Base-by-base conservation (phyloP, 179 eudicot genomes). In the Actinidia arguta region DNA sequence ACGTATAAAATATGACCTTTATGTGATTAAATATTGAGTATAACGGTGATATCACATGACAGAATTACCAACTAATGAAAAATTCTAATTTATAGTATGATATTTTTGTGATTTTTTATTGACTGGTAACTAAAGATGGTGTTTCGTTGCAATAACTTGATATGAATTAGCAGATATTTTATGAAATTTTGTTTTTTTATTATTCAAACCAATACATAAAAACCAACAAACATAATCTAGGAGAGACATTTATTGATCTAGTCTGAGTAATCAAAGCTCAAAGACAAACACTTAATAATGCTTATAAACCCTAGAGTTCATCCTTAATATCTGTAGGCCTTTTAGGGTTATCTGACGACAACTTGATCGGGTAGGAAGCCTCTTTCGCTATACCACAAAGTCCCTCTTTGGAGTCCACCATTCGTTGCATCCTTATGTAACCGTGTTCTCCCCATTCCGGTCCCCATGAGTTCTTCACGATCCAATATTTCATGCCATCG, bases 381-480 rank as follows among this genome's bases (percentile, higher is more conserved):
- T 85, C 89, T 89, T 83, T 87, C 3, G 89, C 88, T 50, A 89
- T 83, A 8, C 91, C 89, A 76, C 91, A 89, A 5, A 81, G 48
- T 4, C 89, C 91, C 72, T 86, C 88, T n/a, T 77, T 42, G 11
- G 84, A 86, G 16, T 75, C 80, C 17, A 85, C 52, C 13, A 81
- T 86, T 14, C 91, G 83, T 51, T 83, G 82, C 83, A 88, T 82
- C 81, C 86, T 70, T 4, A 86, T 80, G 85, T 86, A 88, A 47
- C 91, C 89, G 39, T 83, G 78, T 61, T 89, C 89, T 27, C 91
- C 91, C 89, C 89, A 89, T 7, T 78, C 81, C 0, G 76, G 12
- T 8, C 89, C 91, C 88, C 91, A 85, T 0, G 91, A 87, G 67
- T 89, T 89, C 84, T 83, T 89, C 82, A 89, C 89, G 5, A 71